These are phyloP conservation scores for Plantago rigida DNA, from an alignment of 305 asterid genomes.

Conservation along the genomic window DNA sequence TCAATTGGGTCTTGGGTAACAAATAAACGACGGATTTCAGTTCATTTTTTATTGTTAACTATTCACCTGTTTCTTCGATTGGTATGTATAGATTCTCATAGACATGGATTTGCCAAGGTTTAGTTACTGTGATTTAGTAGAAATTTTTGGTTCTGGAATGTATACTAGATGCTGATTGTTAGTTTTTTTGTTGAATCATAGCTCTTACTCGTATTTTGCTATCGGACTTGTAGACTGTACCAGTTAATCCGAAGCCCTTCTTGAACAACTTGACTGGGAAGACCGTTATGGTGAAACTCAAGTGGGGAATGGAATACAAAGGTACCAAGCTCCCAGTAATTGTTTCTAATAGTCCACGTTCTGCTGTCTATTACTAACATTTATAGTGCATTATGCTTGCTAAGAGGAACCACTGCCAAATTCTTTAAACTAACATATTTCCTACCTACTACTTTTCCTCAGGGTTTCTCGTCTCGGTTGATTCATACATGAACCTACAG, in stretches of 20 bases:
- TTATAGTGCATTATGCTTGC: not conserved
- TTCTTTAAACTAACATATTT: not conserved
- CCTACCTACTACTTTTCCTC: conserved; percentile 15
- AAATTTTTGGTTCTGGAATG: no score
- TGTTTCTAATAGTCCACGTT: no score
- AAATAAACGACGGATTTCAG: no score
- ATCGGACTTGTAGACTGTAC: conserved; percentile 45
- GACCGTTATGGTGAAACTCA: conserved; percentile 61
- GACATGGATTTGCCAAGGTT: no score
- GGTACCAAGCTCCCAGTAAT: not conserved
- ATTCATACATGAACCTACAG: conserved; percentile 92
- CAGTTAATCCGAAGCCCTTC: conserved; percentile 71
- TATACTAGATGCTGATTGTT: no score
- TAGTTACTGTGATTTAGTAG: no score
- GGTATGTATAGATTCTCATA: no score
- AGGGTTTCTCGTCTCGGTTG: conserved; percentile 78
- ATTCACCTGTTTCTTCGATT: no score
- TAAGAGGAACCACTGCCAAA: not conserved
- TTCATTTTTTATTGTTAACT: no score
- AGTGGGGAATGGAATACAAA: conserved; percentile 69
- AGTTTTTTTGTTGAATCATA: not conserved
- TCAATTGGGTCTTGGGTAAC: no score
- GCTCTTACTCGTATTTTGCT: not conserved
- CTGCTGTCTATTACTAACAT: not conserved
- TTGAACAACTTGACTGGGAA: conserved; percentile 70